Evolutionary conservation across 1,139 yeast genomes (phyloP).

Genomic region (Suhomyces yuchorum): DNA sequence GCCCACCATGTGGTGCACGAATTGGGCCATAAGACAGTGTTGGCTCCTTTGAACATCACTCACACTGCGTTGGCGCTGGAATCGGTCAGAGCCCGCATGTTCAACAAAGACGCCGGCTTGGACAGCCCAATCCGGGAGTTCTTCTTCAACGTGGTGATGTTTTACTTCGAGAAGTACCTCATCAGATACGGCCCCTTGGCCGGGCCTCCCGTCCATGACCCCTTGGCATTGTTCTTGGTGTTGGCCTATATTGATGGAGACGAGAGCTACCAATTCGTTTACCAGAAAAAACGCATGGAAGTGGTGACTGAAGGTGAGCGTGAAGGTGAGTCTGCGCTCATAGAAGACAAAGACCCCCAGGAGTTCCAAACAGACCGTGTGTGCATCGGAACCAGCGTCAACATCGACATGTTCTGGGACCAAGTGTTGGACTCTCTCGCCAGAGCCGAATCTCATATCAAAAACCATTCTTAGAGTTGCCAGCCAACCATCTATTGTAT

Average conservation of each 20-base stretch:
- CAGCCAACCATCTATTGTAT: neutral
- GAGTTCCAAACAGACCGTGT: slow-evolving; percentile 16
- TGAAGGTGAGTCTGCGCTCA: slow-evolving; percentile 39
- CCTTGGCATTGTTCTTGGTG: slow-evolving; percentile 66
- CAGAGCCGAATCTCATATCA: slow-evolving; percentile 16
- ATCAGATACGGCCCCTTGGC: slow-evolving; percentile 42
- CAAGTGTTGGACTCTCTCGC: slow-evolving; percentile 46
- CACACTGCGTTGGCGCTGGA: slow-evolving; percentile 65
- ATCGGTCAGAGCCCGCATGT: slow-evolving; percentile 40
- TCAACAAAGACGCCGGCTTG: slow-evolving; percentile 18
- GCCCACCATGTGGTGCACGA: slow-evolving; percentile 59
- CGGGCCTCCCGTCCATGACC: slow-evolving; percentile 87
- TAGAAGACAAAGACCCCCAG: slow-evolving; percentile 34
- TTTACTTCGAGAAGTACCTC: slow-evolving; percentile 50
- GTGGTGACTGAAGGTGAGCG: slow-evolving; percentile 33
- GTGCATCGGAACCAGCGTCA: slow-evolving; percentile 46
- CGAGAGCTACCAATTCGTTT: slow-evolving; percentile 35
- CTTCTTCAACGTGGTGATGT: slow-evolving; percentile 59
- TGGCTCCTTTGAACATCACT: slow-evolving; percentile 72
- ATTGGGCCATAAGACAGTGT: slow-evolving; percentile 50
- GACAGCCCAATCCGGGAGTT: slow-evolving; percentile 50
- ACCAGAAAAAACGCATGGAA: slow-evolving; percentile 27
- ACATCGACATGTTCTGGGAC: slow-evolving; percentile 56
- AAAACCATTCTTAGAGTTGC: neutral
- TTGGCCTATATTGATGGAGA: slow-evolving; percentile 45